Conservation (phyloP, 1,139 yeast species). For the Nakaseomyces sp. region DNA sequence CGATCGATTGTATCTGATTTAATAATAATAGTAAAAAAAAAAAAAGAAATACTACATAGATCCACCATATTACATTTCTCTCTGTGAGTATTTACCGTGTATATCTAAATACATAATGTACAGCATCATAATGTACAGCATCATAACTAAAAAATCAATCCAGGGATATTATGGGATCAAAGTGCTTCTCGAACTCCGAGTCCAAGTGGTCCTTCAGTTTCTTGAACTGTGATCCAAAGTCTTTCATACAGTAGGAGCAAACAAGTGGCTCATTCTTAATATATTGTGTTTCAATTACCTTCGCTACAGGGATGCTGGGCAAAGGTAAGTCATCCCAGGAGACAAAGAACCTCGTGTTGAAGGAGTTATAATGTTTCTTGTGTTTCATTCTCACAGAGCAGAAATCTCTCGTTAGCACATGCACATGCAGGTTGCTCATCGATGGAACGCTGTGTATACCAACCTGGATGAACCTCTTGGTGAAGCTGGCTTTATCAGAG, state of each 20-base stretch:
- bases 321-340: conserved; percentile 40
- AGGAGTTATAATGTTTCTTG: conserved; percentile 63
- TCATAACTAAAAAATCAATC: neutral
- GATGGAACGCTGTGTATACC: conserved; percentile 74
- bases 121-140: neutral
- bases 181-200: conserved; percentile 34
- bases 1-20: neutral
- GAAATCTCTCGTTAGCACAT: conserved; percentile 61
- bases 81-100: neutral
- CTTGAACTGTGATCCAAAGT: conserved; percentile 41
- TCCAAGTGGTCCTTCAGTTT: conserved; percentile 43
- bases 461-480: conserved; percentile 38
- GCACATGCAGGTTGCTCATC: conserved; percentile 59
- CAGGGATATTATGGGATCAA: conserved; percentile 10
- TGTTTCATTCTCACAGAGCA: conserved; percentile 47
- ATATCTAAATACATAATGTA: neutral
- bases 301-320: conserved; percentile 14
- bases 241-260: conserved; percentile 43
- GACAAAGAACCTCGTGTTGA: conserved; percentile 57
- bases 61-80: neutral
- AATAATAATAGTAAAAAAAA: neutral
- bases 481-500: conserved; percentile 21
- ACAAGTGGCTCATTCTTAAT: conserved; percentile 36
- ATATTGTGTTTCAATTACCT: conserved; percentile 25
- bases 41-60: neutral